Base-by-base conservation (phyloP, 176 grass and related monocot genomes). In the Avena sativa region DNA sequence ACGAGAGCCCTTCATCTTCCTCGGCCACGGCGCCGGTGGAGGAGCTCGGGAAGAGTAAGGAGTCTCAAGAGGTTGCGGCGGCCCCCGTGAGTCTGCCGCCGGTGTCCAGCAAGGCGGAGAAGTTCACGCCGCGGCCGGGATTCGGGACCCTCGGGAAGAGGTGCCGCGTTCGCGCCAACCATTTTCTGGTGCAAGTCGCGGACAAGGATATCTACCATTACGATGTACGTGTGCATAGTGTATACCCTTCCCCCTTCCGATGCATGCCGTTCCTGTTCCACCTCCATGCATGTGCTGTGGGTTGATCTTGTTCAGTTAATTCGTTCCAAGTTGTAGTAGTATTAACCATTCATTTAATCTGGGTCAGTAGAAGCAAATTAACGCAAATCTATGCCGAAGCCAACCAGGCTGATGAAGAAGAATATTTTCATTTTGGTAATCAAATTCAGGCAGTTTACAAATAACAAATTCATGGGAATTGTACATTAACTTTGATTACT, bases 161-260 rank as follows among this genome's bases (percentile, higher is more conserved):
- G 64, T 93, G 89, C 23, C 19, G 83, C 1, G 86, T 93, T 0
- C 81, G 72, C 19, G 87, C 93, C 9, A 95, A 95, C 50, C 93
- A 95, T 71, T 95, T 93, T 10, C 87, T 95, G 0, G 94, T 86
- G 0, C 83, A 89, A 23, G 11, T 89, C 32, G 85, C 81, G 1
- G 84, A 89, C 28, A 76, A 87, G 58, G 89, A 85, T 15, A 38
- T 93, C 23, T 89, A 19, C 46, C 94, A 91, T 10, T 95, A 93
- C 53, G 87, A 93, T 53, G 94, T 91, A 82, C 49, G 83, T 63
- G 15, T 55, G 13, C 12, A 21, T 16, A 36, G 40, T 43, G 40
- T 6, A 43, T 43, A 7, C 6, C 5, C 5, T 6, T 43, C 9
- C 53, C 69, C 30, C 1, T 14, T 65, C 14, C 36, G 65, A 16